Evolutionary conservation across 371 early-diverging fungal species (phyloP).

Genomic region (Entomophthora muscae): DNA sequence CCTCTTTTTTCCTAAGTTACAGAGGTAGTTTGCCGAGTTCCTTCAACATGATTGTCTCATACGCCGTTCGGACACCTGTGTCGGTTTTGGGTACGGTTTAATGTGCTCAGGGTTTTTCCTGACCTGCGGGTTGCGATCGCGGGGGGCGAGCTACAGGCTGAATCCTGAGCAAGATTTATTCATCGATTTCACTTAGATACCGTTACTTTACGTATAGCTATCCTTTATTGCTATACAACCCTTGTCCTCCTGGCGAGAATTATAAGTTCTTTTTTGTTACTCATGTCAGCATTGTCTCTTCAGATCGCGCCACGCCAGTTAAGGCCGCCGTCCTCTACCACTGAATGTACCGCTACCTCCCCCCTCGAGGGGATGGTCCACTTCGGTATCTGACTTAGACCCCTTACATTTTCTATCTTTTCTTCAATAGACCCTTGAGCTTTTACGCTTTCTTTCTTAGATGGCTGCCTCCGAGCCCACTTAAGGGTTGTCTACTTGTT

Average conservation of each 20-base stretch:
- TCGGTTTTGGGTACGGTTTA: neutral
- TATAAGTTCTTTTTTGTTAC: neutral
- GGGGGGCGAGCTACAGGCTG: too few relatives aligned
- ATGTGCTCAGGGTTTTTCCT: neutral
- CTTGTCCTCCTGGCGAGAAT: neutral
- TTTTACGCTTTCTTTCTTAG: neutral
- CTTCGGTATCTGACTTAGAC: neutral
- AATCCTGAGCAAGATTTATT: neutral
- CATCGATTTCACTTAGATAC: neutral
- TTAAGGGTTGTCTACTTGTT: neutral
- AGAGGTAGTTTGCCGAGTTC: neutral
- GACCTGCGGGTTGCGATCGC: neutral
- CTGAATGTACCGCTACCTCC: neutral
- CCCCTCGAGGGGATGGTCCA: neutral
- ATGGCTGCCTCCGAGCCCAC: neutral
- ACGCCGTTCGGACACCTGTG: neutral
- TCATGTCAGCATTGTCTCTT: neutral
- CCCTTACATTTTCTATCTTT: neutral
- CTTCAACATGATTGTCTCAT: neutral
- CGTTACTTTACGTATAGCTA: neutral
- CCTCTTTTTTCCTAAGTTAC: neutral
- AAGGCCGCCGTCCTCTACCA: neutral
- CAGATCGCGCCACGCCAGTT: too few relatives aligned
- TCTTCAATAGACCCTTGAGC: neutral
- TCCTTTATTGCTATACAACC: neutral